A percentile compares a stretch with the other conserved stretches of the same genome.
Evolutionary conservation across 805 yeast genomes (phyloP).

Genomic region (Teunomyces aglyptinius): DNA sequence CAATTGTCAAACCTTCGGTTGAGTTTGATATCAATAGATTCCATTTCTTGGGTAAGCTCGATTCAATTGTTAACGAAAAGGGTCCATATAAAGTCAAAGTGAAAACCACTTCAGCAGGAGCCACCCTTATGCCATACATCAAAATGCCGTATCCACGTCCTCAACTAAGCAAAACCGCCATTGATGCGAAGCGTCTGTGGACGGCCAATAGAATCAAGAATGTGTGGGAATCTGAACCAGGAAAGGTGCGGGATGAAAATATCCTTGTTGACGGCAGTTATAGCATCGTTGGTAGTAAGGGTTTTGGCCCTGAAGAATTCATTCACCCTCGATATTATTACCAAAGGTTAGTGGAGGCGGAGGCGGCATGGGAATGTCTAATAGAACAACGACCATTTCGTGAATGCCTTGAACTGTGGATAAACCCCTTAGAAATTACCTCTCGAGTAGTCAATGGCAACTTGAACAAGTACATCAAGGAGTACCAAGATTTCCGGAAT

Average conservation of each 20-base stretch:
- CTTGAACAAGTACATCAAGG: conserved; percentile 4
- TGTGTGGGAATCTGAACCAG: conserved; percentile 25
- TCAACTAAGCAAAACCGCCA: conserved; percentile 25
- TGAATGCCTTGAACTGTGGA: conserved; percentile 8
- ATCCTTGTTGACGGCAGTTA: conserved; percentile 26
- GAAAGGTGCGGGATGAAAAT: conserved; percentile 12
- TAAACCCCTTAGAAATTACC: conserved; percentile 9
- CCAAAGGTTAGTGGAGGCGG: conserved; percentile 23
- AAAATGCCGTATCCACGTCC: conserved; percentile 20
- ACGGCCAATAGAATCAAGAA: conserved; percentile 19
- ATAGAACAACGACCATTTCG: conserved; percentile 11
- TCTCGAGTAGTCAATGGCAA: conserved; percentile 5
- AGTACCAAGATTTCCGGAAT: conserved; percentile 5
- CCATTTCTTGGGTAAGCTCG: conserved; percentile 20
- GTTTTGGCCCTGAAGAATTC: conserved; percentile 25
- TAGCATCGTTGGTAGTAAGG: conserved; percentile 26
- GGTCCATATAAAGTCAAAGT: conserved; percentile 39
- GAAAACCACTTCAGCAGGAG: conserved; percentile 30
- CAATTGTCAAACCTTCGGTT: conserved; percentile 31
- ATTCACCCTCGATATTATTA: conserved; percentile 30
- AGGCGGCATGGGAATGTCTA: conserved; percentile 36
- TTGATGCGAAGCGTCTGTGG: conserved; percentile 32
- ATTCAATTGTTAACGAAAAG: conserved; percentile 23
- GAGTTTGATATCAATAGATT: conserved; percentile 32
- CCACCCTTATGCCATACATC: conserved; percentile 27